Conservation (phyloP, 176 grass and related monocot species). For the Pontederia crassipes region DNA sequence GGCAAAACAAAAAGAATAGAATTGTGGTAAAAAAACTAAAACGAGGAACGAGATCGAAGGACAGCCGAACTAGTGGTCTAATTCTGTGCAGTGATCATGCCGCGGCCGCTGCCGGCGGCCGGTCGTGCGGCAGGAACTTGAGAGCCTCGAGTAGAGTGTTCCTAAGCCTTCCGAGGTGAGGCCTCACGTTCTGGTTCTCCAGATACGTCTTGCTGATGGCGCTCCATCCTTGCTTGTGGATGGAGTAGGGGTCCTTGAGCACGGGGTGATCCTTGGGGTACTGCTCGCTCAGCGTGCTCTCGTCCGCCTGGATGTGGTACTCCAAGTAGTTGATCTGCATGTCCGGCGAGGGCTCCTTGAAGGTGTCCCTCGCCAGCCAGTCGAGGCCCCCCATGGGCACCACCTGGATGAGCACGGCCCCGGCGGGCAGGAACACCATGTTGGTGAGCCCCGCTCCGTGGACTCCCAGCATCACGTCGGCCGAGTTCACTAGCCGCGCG, state of each 20-base stretch:
- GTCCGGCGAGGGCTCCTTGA: constrained; percentile 49
- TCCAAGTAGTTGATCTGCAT: constrained; percentile 72
- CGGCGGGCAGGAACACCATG: constrained; percentile 62
- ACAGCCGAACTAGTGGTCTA: no score
- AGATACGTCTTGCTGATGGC: constrained; percentile 67
- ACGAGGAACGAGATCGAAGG: no score
- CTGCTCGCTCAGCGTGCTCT: constrained; percentile 71
- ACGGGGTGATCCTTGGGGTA: constrained; percentile 53
- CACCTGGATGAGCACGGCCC: constrained; percentile 54
- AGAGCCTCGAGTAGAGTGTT: constrained; percentile 50
- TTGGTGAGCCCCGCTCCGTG: constrained; percentile 91
- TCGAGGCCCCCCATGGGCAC: constrained; percentile 80
- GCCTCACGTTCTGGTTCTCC: constrained; percentile 58
- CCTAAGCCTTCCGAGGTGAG: constrained; percentile 54
- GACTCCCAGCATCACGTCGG: constrained; percentile 66
- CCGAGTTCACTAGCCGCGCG: constrained; percentile 58
- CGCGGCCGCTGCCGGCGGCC: not conserved
- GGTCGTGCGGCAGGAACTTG: constrained; percentile 27
- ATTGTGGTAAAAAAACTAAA: no score
- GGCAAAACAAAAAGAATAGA: no score
- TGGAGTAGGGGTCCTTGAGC: constrained; percentile 39
- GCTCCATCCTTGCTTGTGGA: constrained; percentile 56
- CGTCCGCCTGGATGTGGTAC: constrained; percentile 54
- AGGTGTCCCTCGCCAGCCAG: constrained; percentile 52
- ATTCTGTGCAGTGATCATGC: no score